A percentile compares a stretch with the other conserved stretches of the same genome.
These are phyloP conservation scores for Scheffersomyces stambukii DNA, from an alignment of 1,139 yeast genomes.

Conservation along the genomic window DNA sequence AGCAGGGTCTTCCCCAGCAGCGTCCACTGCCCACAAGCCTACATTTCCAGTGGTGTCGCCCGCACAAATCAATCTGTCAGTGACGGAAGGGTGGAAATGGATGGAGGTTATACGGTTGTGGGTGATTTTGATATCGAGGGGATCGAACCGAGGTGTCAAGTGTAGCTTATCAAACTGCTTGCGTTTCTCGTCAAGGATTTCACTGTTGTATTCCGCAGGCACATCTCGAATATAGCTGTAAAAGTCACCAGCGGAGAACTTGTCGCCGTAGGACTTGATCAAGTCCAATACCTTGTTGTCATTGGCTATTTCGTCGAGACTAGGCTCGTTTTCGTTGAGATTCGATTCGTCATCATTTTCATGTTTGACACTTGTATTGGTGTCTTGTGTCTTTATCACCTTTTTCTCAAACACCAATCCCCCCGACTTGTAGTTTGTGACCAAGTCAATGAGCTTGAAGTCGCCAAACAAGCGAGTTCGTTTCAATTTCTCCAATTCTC, in stretches of 20 bases:
- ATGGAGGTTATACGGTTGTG: constrained; percentile 71
- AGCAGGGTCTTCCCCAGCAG: constrained; percentile 46
- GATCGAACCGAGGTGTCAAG: constrained; percentile 55
- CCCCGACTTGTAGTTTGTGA: constrained; percentile 41
- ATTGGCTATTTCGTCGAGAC: constrained; percentile 15
- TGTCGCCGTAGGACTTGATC: constrained; percentile 44
- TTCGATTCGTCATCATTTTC: constrained; percentile 15
- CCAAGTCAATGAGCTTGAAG: constrained; percentile 53
- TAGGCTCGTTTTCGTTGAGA: constrained; percentile 7
- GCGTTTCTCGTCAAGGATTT: constrained; percentile 42
- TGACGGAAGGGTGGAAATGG: constrained; percentile 68
- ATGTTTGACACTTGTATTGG: constrained; percentile 16
- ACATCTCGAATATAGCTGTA: constrained; percentile 52
- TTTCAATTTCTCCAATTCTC: constrained; percentile 48
- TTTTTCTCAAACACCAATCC: constrained; percentile 26
- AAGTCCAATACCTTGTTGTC: constrained; percentile 35
- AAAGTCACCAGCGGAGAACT: constrained; percentile 76
- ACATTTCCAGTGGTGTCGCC: constrained; percentile 85
- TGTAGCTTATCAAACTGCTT: constrained; percentile 48
- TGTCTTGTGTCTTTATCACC: constrained; percentile 14
- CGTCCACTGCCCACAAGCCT: constrained; percentile 81
- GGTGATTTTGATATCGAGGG: constrained; percentile 68
- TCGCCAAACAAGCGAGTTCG: constrained; percentile 60
- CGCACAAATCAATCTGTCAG: constrained; percentile 64
- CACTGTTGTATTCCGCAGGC: constrained; percentile 20